phyloP scores from a whole-genome alignment of 768 basidiomycete genomes.

The Pulveroboletus ravenelii region DNA sequence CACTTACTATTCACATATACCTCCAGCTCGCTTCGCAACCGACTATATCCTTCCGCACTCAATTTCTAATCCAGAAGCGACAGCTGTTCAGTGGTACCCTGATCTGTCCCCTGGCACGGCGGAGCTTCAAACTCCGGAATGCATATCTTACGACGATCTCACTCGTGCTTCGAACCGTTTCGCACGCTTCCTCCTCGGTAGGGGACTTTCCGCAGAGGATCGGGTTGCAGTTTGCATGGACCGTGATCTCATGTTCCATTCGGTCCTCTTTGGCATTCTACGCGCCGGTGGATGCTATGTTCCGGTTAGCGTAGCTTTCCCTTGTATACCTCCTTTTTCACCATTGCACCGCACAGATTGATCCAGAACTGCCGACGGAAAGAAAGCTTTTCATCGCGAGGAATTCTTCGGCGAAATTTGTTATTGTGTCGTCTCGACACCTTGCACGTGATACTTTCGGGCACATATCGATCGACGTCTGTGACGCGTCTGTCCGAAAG shows the following conservation, averaged over 20 bases:
- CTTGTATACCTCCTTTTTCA: neutral
- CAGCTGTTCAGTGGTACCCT: constrained; percentile 24
- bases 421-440: constrained; percentile 32
- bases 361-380: constrained; percentile 45
- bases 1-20: constrained; percentile 15
- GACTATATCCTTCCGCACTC: constrained; percentile 22
- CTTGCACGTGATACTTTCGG: constrained; percentile 13
- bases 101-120: constrained; percentile 2
- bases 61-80: constrained; percentile 8
- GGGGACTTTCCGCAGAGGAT: constrained; percentile 35
- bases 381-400: constrained; percentile 42
- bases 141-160: constrained; percentile 32
- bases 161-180: constrained; percentile 36
- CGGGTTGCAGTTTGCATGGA: constrained; percentile 44
- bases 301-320: constrained; percentile 33
- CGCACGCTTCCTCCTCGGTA: constrained; percentile 38
- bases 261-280: constrained; percentile 40
- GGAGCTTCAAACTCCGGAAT: constrained; percentile 2
- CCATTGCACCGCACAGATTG: constrained; percentile 35
- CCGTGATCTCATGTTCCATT: constrained; percentile 39
- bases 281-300: constrained; percentile 51
- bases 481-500: constrained; percentile 16
- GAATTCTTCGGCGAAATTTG: constrained; percentile 39
- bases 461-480: constrained; percentile 19
- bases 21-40: constrained; percentile 18